Percentiles rank a stretch among this genome's conserved stretches.
phyloP scores from a whole-genome alignment of 495 filamentous ascomycete species.

The Penicillium canescens region DNA sequence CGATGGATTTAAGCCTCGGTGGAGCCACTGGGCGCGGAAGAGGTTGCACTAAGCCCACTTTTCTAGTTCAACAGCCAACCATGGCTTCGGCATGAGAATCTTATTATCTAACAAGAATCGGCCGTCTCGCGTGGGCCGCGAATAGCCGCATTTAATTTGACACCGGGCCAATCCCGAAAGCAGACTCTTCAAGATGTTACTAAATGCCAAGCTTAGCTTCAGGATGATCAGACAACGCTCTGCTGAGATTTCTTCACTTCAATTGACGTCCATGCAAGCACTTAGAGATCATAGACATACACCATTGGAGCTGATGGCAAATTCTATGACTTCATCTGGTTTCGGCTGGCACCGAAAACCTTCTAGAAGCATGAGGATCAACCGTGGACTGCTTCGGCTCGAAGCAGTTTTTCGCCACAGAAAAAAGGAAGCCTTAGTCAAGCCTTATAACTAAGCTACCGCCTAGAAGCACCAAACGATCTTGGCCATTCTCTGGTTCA shows the following conservation, averaged over 20 bases:
- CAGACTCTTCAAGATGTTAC: constrained; percentile 2
- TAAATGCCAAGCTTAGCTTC: not conserved
- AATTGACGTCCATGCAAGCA: too few relatives aligned
- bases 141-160: constrained; percentile 16
- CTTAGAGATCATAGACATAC: too few relatives aligned
- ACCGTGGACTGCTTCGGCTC: constrained; percentile 11
- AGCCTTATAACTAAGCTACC: not conserved
- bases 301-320: too few relatives aligned
- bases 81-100: constrained; percentile 6
- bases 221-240: not conserved
- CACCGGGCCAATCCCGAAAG: not conserved
- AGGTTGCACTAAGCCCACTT: constrained; percentile 2
- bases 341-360: too few relatives aligned
- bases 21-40: constrained; percentile 9
- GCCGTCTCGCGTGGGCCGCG: constrained; percentile 10
- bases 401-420: constrained; percentile 18
- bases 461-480: not conserved
- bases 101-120: constrained; percentile 26
- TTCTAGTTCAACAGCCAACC: not conserved
- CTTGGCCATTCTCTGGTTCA: not conserved
- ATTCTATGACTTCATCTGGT: too few relatives aligned
- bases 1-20: constrained; percentile 20
- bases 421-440: constrained; percentile 13
- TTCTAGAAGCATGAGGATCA: not conserved
- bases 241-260: too few relatives aligned